Evolutionary conservation across 768 basidiomycete genomes (phyloP).

Genomic region (Auricularia auricula-judae): DNA sequence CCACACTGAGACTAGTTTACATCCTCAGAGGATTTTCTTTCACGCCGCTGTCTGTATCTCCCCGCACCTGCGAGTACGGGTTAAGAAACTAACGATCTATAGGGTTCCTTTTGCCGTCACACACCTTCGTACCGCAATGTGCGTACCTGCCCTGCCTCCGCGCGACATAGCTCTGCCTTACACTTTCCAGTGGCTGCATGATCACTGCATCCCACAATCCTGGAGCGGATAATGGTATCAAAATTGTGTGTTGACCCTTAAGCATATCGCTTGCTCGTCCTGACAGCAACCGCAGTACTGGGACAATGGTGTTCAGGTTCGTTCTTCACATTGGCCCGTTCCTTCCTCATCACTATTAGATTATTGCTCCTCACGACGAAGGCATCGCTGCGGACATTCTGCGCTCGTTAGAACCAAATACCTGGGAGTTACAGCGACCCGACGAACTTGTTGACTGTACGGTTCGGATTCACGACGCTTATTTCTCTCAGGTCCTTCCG

Average conservation of each 20-base stretch:
- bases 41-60: conserved; percentile 65
- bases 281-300: conserved; percentile 41
- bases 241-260: conserved; percentile 31
- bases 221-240: conserved; percentile 82
- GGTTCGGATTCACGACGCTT: conserved; percentile 43
- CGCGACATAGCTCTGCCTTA: not conserved
- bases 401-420: conserved; percentile 43
- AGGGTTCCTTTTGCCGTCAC: conserved; percentile 77
- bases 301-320: conserved; percentile 79
- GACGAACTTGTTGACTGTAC: conserved; percentile 46
- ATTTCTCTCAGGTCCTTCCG: conserved; percentile 28
- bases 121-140: conserved; percentile 20
- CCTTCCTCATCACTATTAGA: conserved; percentile 31
- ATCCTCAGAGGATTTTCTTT: conserved; percentile 56
- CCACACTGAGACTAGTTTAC: conserved; percentile 19
- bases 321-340: conserved; percentile 6
- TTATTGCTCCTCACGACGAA: conserved; percentile 72
- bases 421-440: conserved; percentile 34
- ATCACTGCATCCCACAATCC: not conserved
- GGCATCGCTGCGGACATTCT: conserved; percentile 63
- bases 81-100: conserved; percentile 5
- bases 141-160: not conserved
- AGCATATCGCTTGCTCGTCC: not conserved
- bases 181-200: not conserved
- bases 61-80: not conserved